These are phyloP conservation scores for Cladobotryum mycophilum DNA, from an alignment of 2,329 filamentous ascomycete species.

Conservation along the genomic window DNA sequence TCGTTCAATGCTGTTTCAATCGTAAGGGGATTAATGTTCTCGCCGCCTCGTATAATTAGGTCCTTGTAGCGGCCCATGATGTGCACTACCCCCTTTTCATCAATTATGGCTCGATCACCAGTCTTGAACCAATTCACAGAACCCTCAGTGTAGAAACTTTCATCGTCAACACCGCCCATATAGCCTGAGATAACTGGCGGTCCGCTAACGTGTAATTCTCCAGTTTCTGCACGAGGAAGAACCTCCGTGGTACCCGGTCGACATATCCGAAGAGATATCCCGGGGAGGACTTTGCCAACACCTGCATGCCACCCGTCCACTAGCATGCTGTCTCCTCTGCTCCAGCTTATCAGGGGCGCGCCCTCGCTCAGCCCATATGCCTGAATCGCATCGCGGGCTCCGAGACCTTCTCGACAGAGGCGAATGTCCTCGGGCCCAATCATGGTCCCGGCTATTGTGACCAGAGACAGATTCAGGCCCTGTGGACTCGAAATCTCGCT, in stretches of 20 bases:
- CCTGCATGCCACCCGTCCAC: constrained; percentile 30
- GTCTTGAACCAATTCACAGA: constrained; percentile 31
- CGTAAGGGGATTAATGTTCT: constrained; percentile 35
- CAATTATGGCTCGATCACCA: constrained; percentile 36
- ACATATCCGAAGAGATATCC: constrained; percentile 33
- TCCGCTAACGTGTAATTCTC: constrained; percentile 36
- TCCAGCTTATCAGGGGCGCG: constrained; percentile 36
- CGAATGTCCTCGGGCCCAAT: constrained; percentile 26
- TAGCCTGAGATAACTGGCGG: constrained; percentile 30
- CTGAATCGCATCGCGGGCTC: constrained; percentile 27
- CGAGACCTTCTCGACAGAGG: constrained; percentile 26
- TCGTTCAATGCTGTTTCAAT: constrained; percentile 32
- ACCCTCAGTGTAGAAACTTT: constrained; percentile 31
- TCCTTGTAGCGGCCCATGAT: constrained; percentile 40
- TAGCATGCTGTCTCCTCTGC: constrained; percentile 23
- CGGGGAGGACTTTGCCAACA: constrained; percentile 36
- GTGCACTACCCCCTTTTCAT: constrained; percentile 30
- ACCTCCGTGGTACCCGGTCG: constrained; percentile 23
- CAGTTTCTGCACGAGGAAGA: constrained; percentile 26
- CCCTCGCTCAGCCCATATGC: constrained; percentile 42
- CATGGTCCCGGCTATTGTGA: constrained; percentile 29
- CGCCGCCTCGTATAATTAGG: constrained; percentile 39
- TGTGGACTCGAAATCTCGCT: constrained; percentile 20
- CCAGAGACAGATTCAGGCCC: constrained; percentile 24
- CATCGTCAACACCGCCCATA: constrained; percentile 19